phyloP scores from a whole-genome alignment of 805 yeast genomes.

The Naumovozyma castellii region DNA sequence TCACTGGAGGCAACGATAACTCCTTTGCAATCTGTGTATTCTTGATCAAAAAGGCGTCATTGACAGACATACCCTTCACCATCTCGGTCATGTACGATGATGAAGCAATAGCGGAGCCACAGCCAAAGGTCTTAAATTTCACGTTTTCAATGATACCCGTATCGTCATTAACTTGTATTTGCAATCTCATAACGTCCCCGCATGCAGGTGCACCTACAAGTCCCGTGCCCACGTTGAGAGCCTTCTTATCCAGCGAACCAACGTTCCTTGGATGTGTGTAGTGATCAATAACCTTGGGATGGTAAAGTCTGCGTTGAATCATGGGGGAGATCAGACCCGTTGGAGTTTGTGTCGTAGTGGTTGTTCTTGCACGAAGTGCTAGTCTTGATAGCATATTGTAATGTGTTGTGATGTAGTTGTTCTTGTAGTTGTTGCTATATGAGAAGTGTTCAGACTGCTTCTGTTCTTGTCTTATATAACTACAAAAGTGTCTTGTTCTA shows the following conservation, averaged over 20 bases:
- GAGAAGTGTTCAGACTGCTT: no score
- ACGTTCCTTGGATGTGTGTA: constrained; percentile 94
- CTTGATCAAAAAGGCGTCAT: constrained; percentile 85
- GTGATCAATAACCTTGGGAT: constrained; percentile 89
- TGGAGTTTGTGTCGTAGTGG: no score
- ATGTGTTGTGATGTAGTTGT: no score
- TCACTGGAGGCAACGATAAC: constrained; percentile 89
- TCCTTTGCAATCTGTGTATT: constrained; percentile 93
- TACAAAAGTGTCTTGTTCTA: no score
- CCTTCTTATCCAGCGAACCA: constrained; percentile 76
- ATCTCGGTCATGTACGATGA: constrained; percentile 89
- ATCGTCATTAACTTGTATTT: constrained; percentile 81
- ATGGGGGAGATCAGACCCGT: neutral
- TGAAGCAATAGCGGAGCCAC: constrained; percentile 96
- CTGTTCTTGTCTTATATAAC: no score
- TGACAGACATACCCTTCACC: constrained; percentile 87
- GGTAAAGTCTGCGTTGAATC: constrained; percentile 42
- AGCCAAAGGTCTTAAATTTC: constrained; percentile 96
- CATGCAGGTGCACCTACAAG: constrained; percentile 98
- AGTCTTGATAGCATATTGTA: no score
- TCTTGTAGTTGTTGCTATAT: no score
- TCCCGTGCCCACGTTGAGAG: constrained; percentile 82
- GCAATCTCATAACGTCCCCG: constrained; percentile 97
- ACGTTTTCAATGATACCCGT: constrained; percentile 89
- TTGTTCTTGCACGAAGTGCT: no score